Evolutionary conservation across 1,284 basidiomycete species (phyloP).

Genomic region (Inonotus obliquus): DNA sequence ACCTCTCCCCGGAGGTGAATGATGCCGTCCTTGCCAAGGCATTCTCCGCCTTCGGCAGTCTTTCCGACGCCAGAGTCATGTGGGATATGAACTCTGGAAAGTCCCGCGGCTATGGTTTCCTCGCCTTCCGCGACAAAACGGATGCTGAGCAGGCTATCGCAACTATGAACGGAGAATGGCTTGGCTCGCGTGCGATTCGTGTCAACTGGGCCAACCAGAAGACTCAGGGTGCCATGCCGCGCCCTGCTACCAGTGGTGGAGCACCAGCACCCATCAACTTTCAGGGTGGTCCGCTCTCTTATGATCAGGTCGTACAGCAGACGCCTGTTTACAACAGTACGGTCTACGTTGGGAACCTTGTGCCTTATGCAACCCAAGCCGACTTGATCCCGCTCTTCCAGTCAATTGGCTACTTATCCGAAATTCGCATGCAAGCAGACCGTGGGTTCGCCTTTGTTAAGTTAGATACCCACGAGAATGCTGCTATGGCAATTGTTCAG

Average conservation of each 20-base stretch:
- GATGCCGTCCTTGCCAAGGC: slow-evolving; percentile 96
- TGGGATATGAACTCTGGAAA: slow-evolving; percentile 99
- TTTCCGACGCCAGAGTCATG: slow-evolving; percentile 98
- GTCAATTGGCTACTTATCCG: slow-evolving; percentile 94
- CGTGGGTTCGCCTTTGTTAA: slow-evolving; percentile 98
- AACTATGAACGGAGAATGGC: slow-evolving; percentile 99
- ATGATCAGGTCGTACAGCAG: slow-evolving; percentile 84
- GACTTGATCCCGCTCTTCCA: slow-evolving; percentile 96
- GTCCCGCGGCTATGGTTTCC: slow-evolving; percentile 91
- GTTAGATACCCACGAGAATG: slow-evolving; percentile 95
- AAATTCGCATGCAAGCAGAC: slow-evolving; percentile 98
- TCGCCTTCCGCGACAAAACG: slow-evolving; percentile 92
- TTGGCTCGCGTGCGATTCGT: slow-evolving; percentile 94
- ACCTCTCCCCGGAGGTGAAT: slow-evolving; percentile 96
- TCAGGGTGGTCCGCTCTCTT: slow-evolving; percentile 80
- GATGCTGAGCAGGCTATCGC: slow-evolving; percentile 98
- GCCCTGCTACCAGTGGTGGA: slow-evolving; percentile 44
- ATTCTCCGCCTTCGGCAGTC: slow-evolving; percentile 89
- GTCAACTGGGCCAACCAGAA: slow-evolving; percentile 99
- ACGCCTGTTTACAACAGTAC: slow-evolving; percentile 91
- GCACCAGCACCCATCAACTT: slow-evolving; percentile 84
- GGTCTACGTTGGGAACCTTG: slow-evolving; percentile 97
- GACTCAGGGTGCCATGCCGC: slow-evolving; percentile 62
- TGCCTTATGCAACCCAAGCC: slow-evolving; percentile 91
- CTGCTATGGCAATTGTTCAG: slow-evolving; percentile 94